Percentiles rank a stretch among this genome's conserved stretches.
Evolutionary conservation across 2,329 filamentous ascomycete species (phyloP).

Genomic region (Penicillium glabrum): DNA sequence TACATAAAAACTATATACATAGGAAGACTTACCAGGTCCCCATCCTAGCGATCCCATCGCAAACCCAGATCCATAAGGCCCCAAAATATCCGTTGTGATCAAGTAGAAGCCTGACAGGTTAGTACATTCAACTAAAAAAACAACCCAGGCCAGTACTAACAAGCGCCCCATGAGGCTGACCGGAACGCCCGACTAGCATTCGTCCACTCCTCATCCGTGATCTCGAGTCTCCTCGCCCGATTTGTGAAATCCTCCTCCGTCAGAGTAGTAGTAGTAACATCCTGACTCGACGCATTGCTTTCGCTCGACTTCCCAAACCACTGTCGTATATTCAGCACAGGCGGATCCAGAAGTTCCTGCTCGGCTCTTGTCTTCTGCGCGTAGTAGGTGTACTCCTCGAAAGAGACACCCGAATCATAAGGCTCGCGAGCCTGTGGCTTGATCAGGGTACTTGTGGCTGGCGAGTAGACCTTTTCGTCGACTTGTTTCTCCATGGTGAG

Average conservation of each 20-base stretch:
- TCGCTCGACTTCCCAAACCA: constrained; percentile 6
- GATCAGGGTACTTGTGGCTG: background rate
- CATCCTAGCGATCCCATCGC: constrained; percentile 20
- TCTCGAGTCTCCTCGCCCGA: constrained; percentile 7
- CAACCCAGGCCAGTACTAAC: background rate
- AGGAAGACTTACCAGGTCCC: constrained; percentile 14
- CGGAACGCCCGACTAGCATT: constrained; percentile 19
- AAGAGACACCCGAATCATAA: constrained; percentile 29
- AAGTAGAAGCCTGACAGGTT: constrained; percentile 27
- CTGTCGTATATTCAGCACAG: constrained; percentile 12
- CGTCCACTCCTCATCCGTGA: constrained; percentile 22
- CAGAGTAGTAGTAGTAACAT: constrained; percentile 8
- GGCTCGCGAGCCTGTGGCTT: constrained; percentile 20
- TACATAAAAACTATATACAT: background rate
- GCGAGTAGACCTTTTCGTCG: background rate
- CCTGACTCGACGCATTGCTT: constrained; percentile 1
- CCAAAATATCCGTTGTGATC: constrained; percentile 44
- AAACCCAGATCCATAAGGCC: constrained; percentile 24
- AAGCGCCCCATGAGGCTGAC: constrained; percentile 15
- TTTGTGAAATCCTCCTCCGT: constrained; percentile 12
- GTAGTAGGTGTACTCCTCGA: constrained; percentile 45
- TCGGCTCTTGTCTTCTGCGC: constrained; percentile 36
- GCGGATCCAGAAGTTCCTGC: constrained; percentile 27
- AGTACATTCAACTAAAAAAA: background rate
- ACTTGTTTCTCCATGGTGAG: background rate